These are phyloP conservation scores for Chlamydomonas sphaeroides DNA, from an alignment of 139 green algal genomes.

Conservation along the genomic window DNA sequence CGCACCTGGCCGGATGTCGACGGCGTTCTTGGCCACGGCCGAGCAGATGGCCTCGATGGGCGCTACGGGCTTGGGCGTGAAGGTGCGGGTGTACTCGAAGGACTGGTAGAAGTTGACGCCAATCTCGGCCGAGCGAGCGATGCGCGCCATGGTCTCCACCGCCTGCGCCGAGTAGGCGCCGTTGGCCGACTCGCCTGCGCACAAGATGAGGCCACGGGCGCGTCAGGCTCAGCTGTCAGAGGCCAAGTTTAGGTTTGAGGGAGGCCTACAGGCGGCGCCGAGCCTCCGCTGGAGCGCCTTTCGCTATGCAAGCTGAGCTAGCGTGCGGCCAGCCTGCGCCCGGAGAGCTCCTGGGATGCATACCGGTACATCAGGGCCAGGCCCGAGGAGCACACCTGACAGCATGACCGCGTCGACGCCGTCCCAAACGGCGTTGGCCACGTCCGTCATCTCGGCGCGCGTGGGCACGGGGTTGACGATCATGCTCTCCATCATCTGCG, in stretches of 20 bases:
- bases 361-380: background rate
- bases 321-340: too few species aligned
- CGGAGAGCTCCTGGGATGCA: too few species aligned
- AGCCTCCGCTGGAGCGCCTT: too few species aligned
- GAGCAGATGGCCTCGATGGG: slow-evolving; percentile 63
- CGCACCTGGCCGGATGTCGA: slow-evolving; percentile 58
- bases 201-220: background rate
- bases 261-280: too few species aligned
- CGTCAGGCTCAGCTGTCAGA: too few species aligned
- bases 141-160: slow-evolving; percentile 66
- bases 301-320: too few species aligned
- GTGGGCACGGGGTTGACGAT: slow-evolving; percentile 72
- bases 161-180: slow-evolving; percentile 54
- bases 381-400: slow-evolving; percentile 17
- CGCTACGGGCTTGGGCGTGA: slow-evolving; percentile 70
- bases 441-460: slow-evolving; percentile 89
- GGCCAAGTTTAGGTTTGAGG: too few species aligned
- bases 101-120: slow-evolving; percentile 69
- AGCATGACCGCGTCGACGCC: slow-evolving; percentile 80
- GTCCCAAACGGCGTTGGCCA: slow-evolving; percentile 90
- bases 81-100: slow-evolving; percentile 70
- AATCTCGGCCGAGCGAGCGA: slow-evolving; percentile 69
- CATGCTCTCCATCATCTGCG: slow-evolving; percentile 79
- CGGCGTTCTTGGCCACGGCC: slow-evolving; percentile 60
- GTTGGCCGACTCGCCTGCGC: slow-evolving; percentile 65